Percentiles rank a stretch among this genome's conserved stretches.
Evolutionary conservation across 345 rosid genomes (phyloP).

Genomic region (Brassica rapa): DNA sequence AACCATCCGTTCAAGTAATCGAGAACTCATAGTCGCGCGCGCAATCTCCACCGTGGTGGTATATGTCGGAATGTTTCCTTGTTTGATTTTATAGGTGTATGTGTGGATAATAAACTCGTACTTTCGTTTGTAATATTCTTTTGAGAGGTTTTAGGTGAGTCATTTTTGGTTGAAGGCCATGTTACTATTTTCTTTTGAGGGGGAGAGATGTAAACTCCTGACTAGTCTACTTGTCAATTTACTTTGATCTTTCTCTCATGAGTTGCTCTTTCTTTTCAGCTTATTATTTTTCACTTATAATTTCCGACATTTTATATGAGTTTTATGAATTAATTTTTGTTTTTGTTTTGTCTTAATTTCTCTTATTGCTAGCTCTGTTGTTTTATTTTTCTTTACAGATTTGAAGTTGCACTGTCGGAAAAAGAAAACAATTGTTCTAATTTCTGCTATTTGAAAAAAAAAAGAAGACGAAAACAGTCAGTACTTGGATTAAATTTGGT

Average conservation of each 20-base stretch:
- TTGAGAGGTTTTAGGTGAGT: conserved; percentile 25
- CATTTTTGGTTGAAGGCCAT: conserved; percentile 36
- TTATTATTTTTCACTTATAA: neutral
- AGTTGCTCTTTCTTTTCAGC: conserved; percentile 5
- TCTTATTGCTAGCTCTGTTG: neutral
- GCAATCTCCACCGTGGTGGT: neutral
- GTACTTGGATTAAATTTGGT: neutral
- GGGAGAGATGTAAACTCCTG: conserved; percentile 17
- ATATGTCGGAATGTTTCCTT: conserved; percentile 12
- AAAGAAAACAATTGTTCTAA: neutral
- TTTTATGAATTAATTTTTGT: too few species aligned
- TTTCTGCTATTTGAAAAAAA: neutral
- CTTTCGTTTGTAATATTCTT: conserved; percentile 38
- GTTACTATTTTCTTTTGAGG: conserved; percentile 26
- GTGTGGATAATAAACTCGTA: conserved; percentile 38
- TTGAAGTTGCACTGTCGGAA: too few species aligned
- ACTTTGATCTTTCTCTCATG: conserved; percentile 19
- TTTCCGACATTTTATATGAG: neutral
- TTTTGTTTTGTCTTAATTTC: neutral
- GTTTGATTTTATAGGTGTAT: conserved; percentile 27
- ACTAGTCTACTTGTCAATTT: conserved; percentile 18
- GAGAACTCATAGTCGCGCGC: neutral
- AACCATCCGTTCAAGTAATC: neutral
- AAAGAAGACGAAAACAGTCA: too few species aligned
- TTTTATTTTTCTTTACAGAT: neutral